Evolutionary conservation across 805 yeast genomes (phyloP), one percentile per base, ranked within the genome.

Genomic region (Candida nanaspora): DNA sequence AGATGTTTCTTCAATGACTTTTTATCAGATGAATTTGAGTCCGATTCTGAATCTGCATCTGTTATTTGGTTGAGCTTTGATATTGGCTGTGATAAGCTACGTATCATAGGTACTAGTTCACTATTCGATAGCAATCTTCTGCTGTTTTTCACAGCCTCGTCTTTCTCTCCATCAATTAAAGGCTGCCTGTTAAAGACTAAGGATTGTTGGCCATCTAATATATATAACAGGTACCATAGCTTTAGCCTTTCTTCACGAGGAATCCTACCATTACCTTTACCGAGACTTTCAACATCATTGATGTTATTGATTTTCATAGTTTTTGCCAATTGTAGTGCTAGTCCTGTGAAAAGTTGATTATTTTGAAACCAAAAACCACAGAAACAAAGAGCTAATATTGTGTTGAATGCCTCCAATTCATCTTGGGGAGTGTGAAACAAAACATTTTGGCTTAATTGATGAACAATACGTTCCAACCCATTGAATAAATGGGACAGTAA

Each of bases 361-460:
- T 80, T 72, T 18, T 80, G 72, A 36, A 80, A 67, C 86, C 86
- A 81, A 50, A 80, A 77, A 36, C 84, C 80, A 46, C 83, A 79
- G 21, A 80, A 69, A 33, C 80, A 71, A 30, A 81, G 62, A 0
- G 82, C 84, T 18, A 80, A 62, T n/a, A 80, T 74, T 0, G 80
- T 74, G 52, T 78, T 72, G 53, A 75, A 76, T 1, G 76, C 75
- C 39, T 76, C 79, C 1, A 55, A 45, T 45, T 72, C 78, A 25
- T 59, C 63, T 4, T 56, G 55, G 15, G 66, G 66, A 2, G 65
- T 65, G 52, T 65, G 27, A 44, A 46, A 36, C 56, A 68, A 36
- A 50, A 65, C 40, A 22, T 50, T 53, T 41, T 58, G 52, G 15
- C 62, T 52, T 23, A 60, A 41, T 10, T 40, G 38, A 34, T 61